Evolutionary conservation across 257 asterid species (phyloP).

Genomic region (Nicotiana noctiflora): DNA sequence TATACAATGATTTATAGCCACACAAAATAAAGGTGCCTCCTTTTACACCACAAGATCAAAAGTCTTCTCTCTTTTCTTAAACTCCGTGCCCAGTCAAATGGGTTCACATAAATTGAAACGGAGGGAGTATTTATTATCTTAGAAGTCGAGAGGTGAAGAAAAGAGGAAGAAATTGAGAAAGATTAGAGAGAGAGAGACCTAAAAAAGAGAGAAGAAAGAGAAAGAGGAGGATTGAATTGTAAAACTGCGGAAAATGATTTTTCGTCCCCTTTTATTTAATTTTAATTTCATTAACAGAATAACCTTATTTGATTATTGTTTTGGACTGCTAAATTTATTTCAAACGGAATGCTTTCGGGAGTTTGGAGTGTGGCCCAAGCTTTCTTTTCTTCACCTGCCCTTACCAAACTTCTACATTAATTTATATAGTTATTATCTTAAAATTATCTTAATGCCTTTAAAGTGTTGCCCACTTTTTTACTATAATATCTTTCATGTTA

Average conservation of each 20-base stretch:
- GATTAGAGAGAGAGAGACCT: conserved; percentile 2
- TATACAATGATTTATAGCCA: too few relatives aligned
- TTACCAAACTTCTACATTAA: not conserved
- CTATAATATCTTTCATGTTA: too few relatives aligned
- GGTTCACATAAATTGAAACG: too few relatives aligned
- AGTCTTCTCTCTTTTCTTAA: too few relatives aligned
- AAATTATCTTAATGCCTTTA: too few relatives aligned
- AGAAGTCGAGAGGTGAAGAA: not conserved
- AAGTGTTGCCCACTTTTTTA: too few relatives aligned
- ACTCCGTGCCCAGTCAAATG: too few relatives aligned
- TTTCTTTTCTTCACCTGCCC: conserved; percentile 4
- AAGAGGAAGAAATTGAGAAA: not conserved
- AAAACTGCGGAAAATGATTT: not conserved
- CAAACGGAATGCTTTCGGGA: not conserved
- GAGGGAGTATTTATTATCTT: too few relatives aligned
- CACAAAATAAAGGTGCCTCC: too few relatives aligned
- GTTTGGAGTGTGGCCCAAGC: conserved; percentile 1
- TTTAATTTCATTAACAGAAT: not conserved
- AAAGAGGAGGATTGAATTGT: not conserved
- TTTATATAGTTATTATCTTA: too few relatives aligned
- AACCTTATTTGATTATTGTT: not conserved
- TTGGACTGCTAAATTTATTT: not conserved
- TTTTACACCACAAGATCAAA: too few relatives aligned
- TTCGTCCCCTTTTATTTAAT: not conserved
- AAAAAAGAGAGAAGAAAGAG: conserved; percentile 1